These are phyloP conservation scores for Pythium aphanidermatum DNA, from an alignment of 352 stramenopile species.

Conservation along the genomic window DNA sequence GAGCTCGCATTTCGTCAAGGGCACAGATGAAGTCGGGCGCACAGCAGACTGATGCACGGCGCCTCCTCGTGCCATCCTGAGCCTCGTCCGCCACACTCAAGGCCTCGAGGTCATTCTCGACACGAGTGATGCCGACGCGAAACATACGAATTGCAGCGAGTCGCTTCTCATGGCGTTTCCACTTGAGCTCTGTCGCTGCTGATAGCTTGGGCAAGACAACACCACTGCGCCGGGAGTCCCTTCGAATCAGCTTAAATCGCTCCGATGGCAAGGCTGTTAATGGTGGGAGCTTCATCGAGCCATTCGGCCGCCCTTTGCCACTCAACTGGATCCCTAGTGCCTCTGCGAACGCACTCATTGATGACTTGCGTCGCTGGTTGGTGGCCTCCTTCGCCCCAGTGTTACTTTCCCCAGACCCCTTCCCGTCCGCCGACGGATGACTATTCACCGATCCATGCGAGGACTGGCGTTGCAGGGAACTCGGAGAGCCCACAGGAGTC, in stretches of 20 bases:
- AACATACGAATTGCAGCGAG: conserved; percentile 20
- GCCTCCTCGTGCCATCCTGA: background rate
- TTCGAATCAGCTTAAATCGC: conserved; percentile 5
- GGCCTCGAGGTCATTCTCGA: conserved; percentile 3
- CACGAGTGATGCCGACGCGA: conserved; percentile 1
- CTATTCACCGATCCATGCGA: conserved; percentile 2
- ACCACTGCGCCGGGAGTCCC: background rate
- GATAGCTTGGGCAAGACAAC: conserved; percentile 7
- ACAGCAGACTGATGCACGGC: conserved; percentile 5
- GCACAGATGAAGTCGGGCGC: background rate
- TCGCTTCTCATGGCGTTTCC: conserved; percentile 17
- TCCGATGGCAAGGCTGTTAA: conserved; percentile 3
- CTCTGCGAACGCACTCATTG: conserved; percentile 13
- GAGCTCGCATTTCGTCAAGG: conserved; percentile 1
- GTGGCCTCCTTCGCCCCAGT: background rate
- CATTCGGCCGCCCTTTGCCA: background rate
- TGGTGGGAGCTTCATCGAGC: background rate
- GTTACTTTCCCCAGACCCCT: background rate
- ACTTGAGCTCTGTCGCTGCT: conserved; percentile 8
- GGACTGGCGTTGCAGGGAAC: conserved; percentile 4
- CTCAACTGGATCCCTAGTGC: background rate
- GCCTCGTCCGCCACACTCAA: too few relatives aligned
- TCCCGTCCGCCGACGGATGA: background rate
- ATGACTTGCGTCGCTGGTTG: conserved; percentile 9
- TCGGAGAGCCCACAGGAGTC: too few relatives aligned